Conservation (phyloP, 768 basidiomycete species). For the Pseudohyphozyma bogoriensis region DNA sequence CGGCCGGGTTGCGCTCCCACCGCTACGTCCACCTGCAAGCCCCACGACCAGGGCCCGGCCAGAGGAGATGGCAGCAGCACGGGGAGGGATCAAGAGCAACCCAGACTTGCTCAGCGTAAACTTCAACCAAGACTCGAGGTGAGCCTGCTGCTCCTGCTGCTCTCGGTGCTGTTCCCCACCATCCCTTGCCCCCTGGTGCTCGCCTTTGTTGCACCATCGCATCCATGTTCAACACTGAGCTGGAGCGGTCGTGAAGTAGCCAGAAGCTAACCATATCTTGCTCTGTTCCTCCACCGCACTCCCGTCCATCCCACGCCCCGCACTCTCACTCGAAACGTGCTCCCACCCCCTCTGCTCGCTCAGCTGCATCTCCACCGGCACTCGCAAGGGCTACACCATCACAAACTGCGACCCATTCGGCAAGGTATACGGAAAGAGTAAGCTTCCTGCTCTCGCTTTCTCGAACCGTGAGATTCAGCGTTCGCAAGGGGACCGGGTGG, state of each 20-base stretch:
- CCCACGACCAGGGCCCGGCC: no score
- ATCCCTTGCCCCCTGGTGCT: background rate
- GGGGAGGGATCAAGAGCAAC: constrained; percentile 23
- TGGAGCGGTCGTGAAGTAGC: background rate
- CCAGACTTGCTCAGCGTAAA: constrained; percentile 24
- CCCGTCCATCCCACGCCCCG: background rate
- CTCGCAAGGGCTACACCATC: constrained; percentile 89
- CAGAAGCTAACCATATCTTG: background rate
- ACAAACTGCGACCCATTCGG: constrained; percentile 98
- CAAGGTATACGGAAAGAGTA: constrained; percentile 87
- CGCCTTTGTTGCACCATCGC: no score
- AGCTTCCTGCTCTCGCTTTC: no score
- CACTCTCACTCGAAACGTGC: no score
- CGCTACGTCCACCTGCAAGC: no score
- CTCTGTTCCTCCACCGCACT: background rate
- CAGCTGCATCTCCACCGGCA: constrained; percentile 85
- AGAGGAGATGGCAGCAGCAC: constrained; percentile 17
- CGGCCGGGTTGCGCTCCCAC: no score
- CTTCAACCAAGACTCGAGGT: constrained; percentile 98
- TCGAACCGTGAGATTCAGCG: no score
- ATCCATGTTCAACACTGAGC: no score
- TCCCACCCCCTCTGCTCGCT: background rate
- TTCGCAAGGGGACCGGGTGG: background rate
- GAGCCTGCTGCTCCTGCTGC: constrained; percentile 33
- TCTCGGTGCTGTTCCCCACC: background rate